phyloP scores from a whole-genome alignment of 352 stramenopile species.

The Globisporangium canariense region DNA sequence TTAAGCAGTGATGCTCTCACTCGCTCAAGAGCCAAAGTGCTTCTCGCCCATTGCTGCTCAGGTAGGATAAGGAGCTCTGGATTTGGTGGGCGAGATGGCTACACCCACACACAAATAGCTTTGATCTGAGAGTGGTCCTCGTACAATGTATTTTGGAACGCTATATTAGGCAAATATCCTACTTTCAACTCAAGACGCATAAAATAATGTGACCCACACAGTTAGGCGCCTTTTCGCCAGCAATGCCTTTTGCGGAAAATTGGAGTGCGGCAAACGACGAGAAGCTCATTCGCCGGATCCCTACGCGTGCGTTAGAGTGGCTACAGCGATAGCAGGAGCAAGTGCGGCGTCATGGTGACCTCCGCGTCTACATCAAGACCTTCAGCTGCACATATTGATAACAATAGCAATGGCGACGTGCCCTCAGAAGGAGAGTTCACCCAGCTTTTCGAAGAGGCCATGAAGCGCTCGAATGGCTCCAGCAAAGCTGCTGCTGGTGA shows the following conservation, averaged over 20 bases:
- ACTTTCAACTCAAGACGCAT: background rate
- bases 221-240: slow-evolving; percentile 4
- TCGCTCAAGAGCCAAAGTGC: background rate
- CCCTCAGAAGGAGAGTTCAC: slow-evolving; percentile 42
- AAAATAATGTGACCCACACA: background rate
- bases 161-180: background rate
- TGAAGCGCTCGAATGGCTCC: slow-evolving; percentile 20
- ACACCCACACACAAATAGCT: slow-evolving; percentile 1
- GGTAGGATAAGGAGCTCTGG: background rate
- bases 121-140: background rate
- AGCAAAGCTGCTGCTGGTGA: slow-evolving; percentile 5
- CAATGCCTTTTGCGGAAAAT: background rate
- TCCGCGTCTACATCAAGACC: background rate
- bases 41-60: background rate
- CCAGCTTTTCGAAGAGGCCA: slow-evolving; percentile 46
- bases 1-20: background rate
- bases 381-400: background rate
- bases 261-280: background rate
- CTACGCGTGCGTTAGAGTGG: background rate
- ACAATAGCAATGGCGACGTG: slow-evolving; percentile 4
- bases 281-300: background rate
- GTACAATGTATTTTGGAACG: background rate
- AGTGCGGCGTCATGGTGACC: background rate
- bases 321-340: background rate
- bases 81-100: slow-evolving; percentile 1